Percentiles rank a stretch among this genome's conserved stretches.
Conservation (phyloP, 371 early-diverging fungal genomes). For the Phascolomyces articulosus region DNA sequence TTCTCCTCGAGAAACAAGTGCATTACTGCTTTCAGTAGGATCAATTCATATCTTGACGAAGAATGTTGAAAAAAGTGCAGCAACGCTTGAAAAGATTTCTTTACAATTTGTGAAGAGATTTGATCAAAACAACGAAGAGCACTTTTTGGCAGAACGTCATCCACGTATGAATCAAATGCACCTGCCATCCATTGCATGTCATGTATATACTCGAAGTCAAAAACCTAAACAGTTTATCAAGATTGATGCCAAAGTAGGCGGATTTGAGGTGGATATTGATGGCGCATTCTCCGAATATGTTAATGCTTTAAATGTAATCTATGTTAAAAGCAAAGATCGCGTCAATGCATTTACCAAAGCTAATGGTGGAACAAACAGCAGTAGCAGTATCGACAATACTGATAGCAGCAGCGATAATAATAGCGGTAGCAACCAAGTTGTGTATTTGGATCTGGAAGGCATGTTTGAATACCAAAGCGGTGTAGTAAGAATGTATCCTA, state of each 20-base stretch:
- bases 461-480: constrained; percentile 47
- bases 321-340: constrained; percentile 59
- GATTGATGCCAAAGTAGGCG: constrained; percentile 67
- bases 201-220: constrained; percentile 47
- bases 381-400: background rate
- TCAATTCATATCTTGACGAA: constrained; percentile 63
- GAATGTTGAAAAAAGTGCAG: constrained; percentile 61
- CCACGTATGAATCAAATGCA: constrained; percentile 71
- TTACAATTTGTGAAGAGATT: constrained; percentile 78
- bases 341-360: constrained; percentile 54
- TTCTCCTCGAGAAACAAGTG: constrained; percentile 34
- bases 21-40: constrained; percentile 65
- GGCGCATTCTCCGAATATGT: constrained; percentile 72
- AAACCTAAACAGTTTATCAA: constrained; percentile 45
- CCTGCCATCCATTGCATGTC: constrained; percentile 62
- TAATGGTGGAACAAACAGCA: constrained; percentile 9
- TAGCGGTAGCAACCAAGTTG: constrained; percentile 12
- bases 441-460: constrained; percentile 41
- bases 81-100: constrained; percentile 61
- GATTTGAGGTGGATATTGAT: constrained; percentile 72
- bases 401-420: constrained; percentile 7
- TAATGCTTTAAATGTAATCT: constrained; percentile 69
- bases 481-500: constrained; percentile 60
- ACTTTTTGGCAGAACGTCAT: constrained; percentile 69
- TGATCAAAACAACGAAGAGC: constrained; percentile 71